Evolutionary conservation across 441 rosid species (phyloP).

Genomic region (Gossypium schwendimanii): DNA sequence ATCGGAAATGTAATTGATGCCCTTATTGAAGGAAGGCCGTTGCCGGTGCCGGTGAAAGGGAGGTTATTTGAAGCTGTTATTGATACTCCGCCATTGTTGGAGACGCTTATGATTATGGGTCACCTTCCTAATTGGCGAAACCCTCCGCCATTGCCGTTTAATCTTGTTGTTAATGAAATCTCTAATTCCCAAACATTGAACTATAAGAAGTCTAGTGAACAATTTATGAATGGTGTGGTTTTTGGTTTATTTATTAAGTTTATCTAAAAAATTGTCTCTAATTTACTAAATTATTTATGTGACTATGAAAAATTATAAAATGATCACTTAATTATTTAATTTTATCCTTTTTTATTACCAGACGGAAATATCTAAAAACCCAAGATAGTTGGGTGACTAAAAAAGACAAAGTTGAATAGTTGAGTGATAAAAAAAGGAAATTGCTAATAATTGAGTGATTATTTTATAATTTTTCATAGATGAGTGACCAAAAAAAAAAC

Average conservation of each 20-base stretch:
- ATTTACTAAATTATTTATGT: too few species aligned
- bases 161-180: background rate
- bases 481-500: too few species aligned
- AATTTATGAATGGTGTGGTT: background rate
- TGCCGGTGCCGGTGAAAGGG: conserved; percentile 6
- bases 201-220: background rate
- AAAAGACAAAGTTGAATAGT: too few species aligned
- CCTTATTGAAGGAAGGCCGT: background rate
- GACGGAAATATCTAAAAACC: accelerated
- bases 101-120: conserved; percentile 3
- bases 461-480: too few species aligned
- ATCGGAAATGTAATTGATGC: background rate
- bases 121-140: conserved; percentile 10
- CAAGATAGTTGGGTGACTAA: too few species aligned
- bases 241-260: background rate
- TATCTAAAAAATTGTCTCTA: too few species aligned
- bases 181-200: background rate
- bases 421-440: too few species aligned
- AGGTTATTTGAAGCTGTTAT: conserved; percentile 4
- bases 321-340: too few species aligned
- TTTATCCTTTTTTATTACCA: too few species aligned
- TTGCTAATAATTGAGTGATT: too few species aligned
- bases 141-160: conserved; percentile 2
- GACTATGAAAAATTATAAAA: too few species aligned
- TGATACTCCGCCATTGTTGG: conserved; percentile 1